Percentiles rank a stretch among this genome's conserved stretches.
phyloP scores from a whole-genome alignment of 768 basidiomycete genomes.

The Candolleomyces eurysporus region DNA sequence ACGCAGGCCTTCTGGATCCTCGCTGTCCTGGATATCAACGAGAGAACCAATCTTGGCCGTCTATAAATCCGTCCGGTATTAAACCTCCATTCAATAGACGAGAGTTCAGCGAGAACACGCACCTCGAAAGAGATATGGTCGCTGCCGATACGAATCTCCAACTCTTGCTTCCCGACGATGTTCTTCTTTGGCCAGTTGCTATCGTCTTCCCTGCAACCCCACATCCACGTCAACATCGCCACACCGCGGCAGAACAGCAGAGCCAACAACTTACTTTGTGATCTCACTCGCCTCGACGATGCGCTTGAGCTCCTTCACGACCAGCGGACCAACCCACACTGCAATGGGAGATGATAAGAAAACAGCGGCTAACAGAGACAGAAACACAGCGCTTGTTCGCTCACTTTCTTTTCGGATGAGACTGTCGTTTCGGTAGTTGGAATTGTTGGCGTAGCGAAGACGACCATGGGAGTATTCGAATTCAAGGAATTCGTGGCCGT shows the following conservation, averaged over 20 bases:
- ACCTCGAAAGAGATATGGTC: conserved; percentile 98
- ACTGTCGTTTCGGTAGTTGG: conserved; percentile 97
- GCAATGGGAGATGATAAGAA: background rate
- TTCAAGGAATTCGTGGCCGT: conserved; percentile 97
- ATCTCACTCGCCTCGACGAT: conserved; percentile 94
- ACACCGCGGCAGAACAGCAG: background rate
- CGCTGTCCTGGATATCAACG: conserved; percentile 94
- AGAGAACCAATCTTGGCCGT: conserved; percentile 98
- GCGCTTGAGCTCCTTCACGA: conserved; percentile 92
- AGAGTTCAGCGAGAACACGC: conserved; percentile 17
- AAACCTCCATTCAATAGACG: too few relatives aligned
- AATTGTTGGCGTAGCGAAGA: conserved; percentile 97
- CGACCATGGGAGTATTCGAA: conserved; percentile 98
- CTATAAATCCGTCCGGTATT: conserved; percentile 35
- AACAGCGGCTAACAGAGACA: background rate
- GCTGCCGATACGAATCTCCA: conserved; percentile 91
- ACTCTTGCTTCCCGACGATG: conserved; percentile 96
- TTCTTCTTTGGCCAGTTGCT: conserved; percentile 99
- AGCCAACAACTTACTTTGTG: conserved; percentile 63
- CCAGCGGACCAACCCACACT: conserved; percentile 95
- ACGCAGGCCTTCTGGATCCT: conserved; percentile 95
- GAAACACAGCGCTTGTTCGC: conserved; percentile 26
- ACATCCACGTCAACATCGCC: background rate
- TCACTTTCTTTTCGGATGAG: conserved; percentile 98
- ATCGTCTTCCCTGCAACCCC: conserved; percentile 84